Percentiles rank a stretch among this genome's conserved stretches.
Evolutionary conservation across 768 basidiomycete species (phyloP).

Genomic region (Boletus fagicola): DNA sequence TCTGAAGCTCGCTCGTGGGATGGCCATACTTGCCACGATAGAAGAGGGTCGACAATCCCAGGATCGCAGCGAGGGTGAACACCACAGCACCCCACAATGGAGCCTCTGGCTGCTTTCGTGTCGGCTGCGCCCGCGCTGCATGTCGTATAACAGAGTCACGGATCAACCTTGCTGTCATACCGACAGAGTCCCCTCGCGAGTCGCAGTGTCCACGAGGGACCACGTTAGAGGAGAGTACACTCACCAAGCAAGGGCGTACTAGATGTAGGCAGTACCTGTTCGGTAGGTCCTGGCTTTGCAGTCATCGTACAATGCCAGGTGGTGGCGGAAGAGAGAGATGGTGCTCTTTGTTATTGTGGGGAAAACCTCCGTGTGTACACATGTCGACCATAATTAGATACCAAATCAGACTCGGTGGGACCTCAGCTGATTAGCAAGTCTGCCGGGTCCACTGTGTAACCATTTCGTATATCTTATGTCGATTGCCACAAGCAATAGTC

Average conservation of each 20-base stretch:
- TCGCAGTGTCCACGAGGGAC: not conserved
- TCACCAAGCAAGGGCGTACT: constrained; percentile 24
- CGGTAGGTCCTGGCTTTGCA: not conserved
- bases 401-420: too few species aligned
- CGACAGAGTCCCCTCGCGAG: not conserved
- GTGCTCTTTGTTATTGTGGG: not conserved
- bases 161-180: not conserved
- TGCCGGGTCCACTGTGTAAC: not conserved
- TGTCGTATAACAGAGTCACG: not conserved
- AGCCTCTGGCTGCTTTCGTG: constrained; percentile 3
- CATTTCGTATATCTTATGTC: too few species aligned
- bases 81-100: constrained; percentile 9
- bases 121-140: not conserved
- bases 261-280: constrained; percentile 1
- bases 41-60: constrained; percentile 20
- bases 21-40: constrained; percentile 6
- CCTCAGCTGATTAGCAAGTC: not conserved
- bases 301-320: constrained; percentile 10
- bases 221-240: not conserved
- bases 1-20: constrained; percentile 8
- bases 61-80: constrained; percentile 19
- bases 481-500: not conserved
- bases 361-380: constrained; percentile 1
- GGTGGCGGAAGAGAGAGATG: not conserved
- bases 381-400: not conserved